phyloP scores from a whole-genome alignment of 73 alveolate genomes.

The Loxodes magnus region DNA sequence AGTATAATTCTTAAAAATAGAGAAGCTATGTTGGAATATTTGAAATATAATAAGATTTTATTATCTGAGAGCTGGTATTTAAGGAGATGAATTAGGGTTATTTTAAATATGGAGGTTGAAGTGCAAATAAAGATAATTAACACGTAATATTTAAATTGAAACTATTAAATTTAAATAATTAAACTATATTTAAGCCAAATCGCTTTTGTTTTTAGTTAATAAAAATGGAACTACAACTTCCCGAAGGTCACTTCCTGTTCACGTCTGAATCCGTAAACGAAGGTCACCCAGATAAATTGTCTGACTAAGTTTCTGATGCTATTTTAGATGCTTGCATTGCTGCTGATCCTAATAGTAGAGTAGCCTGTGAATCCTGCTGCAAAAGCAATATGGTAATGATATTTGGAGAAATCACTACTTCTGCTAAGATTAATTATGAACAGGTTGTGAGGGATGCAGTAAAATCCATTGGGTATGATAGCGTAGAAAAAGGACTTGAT shows the following conservation, averaged over 20 bases:
- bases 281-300: constrained; percentile 98
- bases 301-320: constrained; percentile 93
- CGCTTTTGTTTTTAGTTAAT: no score
- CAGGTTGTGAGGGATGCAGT: constrained; percentile 82
- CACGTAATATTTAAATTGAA: no score
- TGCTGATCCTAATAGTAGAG: constrained; percentile 87
- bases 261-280: constrained; percentile 95
- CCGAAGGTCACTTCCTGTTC: constrained; percentile 72
- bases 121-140: no score
- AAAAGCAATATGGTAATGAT: constrained; percentile 82
- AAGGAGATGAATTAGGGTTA: no score
- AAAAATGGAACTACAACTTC: no score
- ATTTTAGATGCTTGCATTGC: constrained; percentile 92
- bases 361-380: constrained; percentile 90
- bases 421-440: constrained; percentile 61
- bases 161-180: no score
- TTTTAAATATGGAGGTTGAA: no score
- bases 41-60: no score
- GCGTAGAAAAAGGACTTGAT: constrained; percentile 89
- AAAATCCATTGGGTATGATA: constrained; percentile 89
- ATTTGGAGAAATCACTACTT: constrained; percentile 90
- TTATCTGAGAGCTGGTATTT: no score
- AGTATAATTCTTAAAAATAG: no score
- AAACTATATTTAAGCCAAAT: no score
- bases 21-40: no score